Percentiles rank a stretch among this genome's conserved stretches.
These are phyloP conservation scores for Neurospora sp. DNA, from an alignment of 495 filamentous ascomycete species.

Conservation along the genomic window DNA sequence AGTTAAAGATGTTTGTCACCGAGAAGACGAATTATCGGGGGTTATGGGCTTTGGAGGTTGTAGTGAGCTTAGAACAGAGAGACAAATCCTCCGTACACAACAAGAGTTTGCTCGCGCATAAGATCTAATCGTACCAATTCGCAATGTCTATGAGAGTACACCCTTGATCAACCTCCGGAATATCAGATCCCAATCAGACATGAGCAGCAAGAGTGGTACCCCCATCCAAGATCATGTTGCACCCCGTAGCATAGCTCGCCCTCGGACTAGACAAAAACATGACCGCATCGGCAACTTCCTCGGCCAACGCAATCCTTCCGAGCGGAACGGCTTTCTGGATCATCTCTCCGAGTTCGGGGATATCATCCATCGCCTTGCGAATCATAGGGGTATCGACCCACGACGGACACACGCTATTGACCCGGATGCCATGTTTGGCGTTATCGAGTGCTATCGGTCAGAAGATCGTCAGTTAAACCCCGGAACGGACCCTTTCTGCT, in stretches of 20 bases:
- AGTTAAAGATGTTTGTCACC: no score
- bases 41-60: no score
- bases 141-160: not conserved
- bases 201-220: not conserved
- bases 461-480: not conserved
- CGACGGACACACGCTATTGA: not conserved
- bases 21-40: no score
- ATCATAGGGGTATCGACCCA: not conserved
- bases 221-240: not conserved
- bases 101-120: not conserved
- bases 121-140: not conserved
- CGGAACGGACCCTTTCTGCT: not conserved
- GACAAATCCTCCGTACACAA: not conserved
- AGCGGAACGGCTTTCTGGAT: not conserved
- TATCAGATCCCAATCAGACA: not conserved
- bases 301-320: not conserved
- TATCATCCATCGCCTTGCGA: not conserved
- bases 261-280: not conserved
- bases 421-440: not conserved
- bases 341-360: not conserved
- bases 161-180: not conserved
- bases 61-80: no score
- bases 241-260: not conserved
- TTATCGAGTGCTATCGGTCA: not conserved
- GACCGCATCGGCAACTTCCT: not conserved